These are phyloP conservation scores for Ogataea haglerorum DNA, from an alignment of 805 yeast genomes.

Conservation along the genomic window DNA sequence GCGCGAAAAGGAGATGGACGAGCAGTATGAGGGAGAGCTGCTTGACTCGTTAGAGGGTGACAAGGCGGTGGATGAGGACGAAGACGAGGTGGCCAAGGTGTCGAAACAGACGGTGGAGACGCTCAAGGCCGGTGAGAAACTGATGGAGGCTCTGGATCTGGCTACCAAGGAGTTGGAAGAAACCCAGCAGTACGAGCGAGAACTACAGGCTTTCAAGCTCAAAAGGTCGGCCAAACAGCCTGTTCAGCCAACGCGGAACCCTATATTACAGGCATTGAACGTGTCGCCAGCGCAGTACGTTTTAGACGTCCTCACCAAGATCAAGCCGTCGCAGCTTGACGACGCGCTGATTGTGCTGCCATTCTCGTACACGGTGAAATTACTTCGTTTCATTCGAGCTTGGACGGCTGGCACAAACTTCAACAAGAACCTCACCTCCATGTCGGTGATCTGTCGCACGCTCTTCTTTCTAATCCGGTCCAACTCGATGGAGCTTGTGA, in stretches of 20 bases:
- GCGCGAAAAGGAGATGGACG: conserved; percentile 92
- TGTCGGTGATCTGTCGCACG: conserved; percentile 68
- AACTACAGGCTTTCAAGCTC: conserved; percentile 34
- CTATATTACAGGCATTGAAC: conserved; percentile 71
- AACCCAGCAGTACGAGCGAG: conserved; percentile 46
- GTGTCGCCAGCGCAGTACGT: conserved; percentile 76
- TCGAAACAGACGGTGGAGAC: conserved; percentile 85
- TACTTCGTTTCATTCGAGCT: conserved; percentile 68
- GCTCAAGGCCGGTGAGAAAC: conserved; percentile 87
- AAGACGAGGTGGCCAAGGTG: conserved; percentile 61
- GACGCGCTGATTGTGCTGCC: conserved; percentile 92
- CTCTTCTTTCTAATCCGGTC: conserved; percentile 69
- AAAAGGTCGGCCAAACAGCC: conserved; percentile 49
- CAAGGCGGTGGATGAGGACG: conserved; percentile 33
- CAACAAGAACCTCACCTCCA: conserved; percentile 43
- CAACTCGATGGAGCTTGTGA: conserved; percentile 75
- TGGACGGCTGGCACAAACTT: conserved; percentile 57
- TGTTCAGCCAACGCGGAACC: conserved; percentile 57
- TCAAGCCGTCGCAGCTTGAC: conserved; percentile 81
- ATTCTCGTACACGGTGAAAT: conserved; percentile 71
- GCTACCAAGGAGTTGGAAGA: conserved; percentile 69
- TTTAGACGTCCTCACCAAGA: conserved; percentile 62
- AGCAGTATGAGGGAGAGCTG: conserved; percentile 78
- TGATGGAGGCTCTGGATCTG: conserved; percentile 88
- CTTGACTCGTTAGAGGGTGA: conserved; percentile 67